These are phyloP conservation scores for Adansonia gregorii DNA, from an alignment of 441 rosid genomes.

Conservation along the genomic window DNA sequence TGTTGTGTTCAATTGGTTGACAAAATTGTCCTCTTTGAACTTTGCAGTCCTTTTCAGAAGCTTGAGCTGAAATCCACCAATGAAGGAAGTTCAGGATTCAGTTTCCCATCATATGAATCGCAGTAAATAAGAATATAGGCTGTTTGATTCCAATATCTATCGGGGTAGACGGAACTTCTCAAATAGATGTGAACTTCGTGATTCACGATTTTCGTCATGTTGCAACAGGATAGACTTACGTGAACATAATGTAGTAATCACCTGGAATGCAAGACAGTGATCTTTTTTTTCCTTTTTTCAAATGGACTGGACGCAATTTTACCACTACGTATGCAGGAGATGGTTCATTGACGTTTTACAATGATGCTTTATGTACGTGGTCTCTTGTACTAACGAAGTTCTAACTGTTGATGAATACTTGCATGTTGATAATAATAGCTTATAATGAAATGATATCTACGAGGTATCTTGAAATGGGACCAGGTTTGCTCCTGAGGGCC, in stretches of 20 bases:
- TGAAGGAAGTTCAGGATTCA: constrained; percentile 67
- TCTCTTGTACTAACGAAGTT: background rate
- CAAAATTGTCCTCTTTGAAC: constrained; percentile 22
- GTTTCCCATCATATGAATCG: constrained; percentile 80
- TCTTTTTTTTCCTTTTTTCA: background rate
- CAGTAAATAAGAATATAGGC: constrained; percentile 44
- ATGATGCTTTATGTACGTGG: background rate
- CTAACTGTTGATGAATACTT: background rate
- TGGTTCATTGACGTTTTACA: background rate
- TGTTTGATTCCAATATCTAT: background rate
- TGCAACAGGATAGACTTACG: background rate
- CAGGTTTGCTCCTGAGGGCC: background rate
- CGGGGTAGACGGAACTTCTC: background rate
- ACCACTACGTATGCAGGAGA: background rate
- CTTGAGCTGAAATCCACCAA: constrained; percentile 79
- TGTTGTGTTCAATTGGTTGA: background rate
- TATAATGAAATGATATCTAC: background rate
- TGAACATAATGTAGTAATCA: background rate
- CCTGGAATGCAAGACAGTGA: background rate
- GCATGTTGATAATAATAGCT: background rate
- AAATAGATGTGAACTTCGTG: background rate
- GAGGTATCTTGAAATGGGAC: background rate
- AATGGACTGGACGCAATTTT: background rate
- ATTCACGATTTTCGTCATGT: background rate
- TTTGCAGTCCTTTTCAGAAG: constrained; percentile 84